Conservation (phyloP, 768 basidiomycete species). For the Amanita thiersii region DNA sequence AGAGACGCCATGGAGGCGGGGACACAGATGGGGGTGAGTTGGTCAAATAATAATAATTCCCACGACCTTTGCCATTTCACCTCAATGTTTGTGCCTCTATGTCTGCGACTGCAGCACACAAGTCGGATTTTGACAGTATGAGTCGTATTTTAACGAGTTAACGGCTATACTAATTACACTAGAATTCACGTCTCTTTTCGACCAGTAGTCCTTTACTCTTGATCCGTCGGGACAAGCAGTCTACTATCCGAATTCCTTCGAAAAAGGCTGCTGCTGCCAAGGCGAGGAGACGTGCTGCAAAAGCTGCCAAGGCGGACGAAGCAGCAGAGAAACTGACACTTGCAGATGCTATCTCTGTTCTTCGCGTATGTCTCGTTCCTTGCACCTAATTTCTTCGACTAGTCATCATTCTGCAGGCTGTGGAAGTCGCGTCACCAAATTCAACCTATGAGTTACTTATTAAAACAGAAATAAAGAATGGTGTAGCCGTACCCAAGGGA, state of each 20-base stretch:
- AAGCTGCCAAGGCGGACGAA: conserved; percentile 46
- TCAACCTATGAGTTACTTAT: conserved; percentile 76
- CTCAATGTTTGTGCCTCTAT: conserved; percentile 15
- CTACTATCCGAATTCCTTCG: conserved; percentile 49
- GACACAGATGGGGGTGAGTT: too few species aligned
- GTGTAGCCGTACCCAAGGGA: conserved; percentile 81
- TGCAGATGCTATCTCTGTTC: conserved; percentile 55
- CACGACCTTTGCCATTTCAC: too few species aligned
- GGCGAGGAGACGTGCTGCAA: conserved; percentile 47
- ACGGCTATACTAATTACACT: not conserved
- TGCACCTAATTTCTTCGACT: not conserved
- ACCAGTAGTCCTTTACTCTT: conserved; percentile 34
- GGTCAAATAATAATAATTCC: too few species aligned
- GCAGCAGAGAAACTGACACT: conserved; percentile 62
- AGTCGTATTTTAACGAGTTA: not conserved
- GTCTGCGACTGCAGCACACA: conserved; percentile 20
- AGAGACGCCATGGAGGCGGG: too few species aligned
- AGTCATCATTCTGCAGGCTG: conserved; percentile 42
- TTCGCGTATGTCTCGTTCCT: conserved; percentile 46
- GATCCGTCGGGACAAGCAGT: conserved; percentile 39
- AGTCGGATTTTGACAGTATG: conserved; percentile 12
- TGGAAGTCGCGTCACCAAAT: conserved; percentile 71
- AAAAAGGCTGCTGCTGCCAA: conserved; percentile 68
- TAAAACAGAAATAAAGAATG: conserved; percentile 71
- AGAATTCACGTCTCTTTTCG: conserved; percentile 38